A percentile compares a stretch with the other conserved stretches of the same genome.
These are phyloP conservation scores for Pyricularia sp. DNA, from an alignment of 2,329 filamentous ascomycete genomes.

Conservation along the genomic window DNA sequence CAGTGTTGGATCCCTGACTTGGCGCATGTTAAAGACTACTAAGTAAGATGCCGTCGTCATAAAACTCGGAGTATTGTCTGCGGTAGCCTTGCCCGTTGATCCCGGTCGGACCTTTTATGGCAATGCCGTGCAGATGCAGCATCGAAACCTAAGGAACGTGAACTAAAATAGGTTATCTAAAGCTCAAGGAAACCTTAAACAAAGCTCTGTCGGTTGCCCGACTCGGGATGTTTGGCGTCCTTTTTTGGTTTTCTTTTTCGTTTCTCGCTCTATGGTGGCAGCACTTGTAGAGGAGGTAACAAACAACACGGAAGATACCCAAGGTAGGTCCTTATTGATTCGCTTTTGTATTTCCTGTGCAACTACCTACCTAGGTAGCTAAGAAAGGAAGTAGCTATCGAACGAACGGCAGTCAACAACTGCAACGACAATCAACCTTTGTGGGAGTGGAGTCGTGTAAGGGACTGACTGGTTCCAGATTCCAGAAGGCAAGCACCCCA, in stretches of 20 bases:
- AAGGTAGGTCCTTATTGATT: too few relatives aligned
- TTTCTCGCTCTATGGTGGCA: not conserved
- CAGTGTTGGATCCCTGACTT: not conserved
- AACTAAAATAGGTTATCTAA: too few relatives aligned
- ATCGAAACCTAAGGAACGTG: too few relatives aligned
- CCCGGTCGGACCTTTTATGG: not conserved
- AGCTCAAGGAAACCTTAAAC: too few relatives aligned
- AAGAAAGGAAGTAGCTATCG: too few relatives aligned
- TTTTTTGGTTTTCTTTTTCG: too few relatives aligned
- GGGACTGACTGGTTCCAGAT: too few relatives aligned
- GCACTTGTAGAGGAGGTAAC: not conserved
- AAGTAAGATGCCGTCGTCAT: not conserved
- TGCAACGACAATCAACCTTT: not conserved
- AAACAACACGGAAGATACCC: too few relatives aligned
- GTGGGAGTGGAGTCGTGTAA: not conserved
- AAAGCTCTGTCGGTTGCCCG: not conserved
- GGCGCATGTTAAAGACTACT: not conserved
- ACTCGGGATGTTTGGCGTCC: not conserved
- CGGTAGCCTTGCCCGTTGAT: not conserved
- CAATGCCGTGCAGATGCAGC: not conserved
- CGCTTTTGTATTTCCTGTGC: too few relatives aligned
- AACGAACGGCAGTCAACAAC: not conserved
- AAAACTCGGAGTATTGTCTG: too few relatives aligned
- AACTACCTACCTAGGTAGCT: too few relatives aligned
- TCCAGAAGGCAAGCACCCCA: not conserved